Evolutionary conservation across 164 flowering plant genomes (phyloP), one percentile per base, ranked within the genome.

Genomic region (Piper betle): DNA sequence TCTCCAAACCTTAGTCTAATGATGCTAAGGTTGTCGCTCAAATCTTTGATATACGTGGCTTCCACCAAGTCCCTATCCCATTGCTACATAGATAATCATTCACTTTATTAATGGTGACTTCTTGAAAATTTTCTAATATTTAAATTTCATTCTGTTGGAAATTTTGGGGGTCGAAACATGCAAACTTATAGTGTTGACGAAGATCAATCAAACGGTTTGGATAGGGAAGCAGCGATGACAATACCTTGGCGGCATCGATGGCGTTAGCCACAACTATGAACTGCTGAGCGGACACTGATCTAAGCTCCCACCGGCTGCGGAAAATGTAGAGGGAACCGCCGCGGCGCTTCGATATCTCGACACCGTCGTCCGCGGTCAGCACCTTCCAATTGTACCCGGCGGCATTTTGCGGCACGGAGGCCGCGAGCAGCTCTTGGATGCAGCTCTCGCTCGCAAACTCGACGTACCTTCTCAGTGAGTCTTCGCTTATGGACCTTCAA

Each of bases 41-140:
- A 70, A 70, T 86, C 88, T 57, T 86, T 89, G 48, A 89, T 82
- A 78, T 82, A 80, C 72, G 69, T 85, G 41, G 83, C 94, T 73
- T 86, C 94, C 39, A 84, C 91, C 62, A 86, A 70, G 71, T 89
- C 91, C n/a, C 80, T 33, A 58, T 89, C 94, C 97, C 94, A 89
- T 82, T 87, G 94, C 94, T 89, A 76, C n/a, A 25, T 3, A 6
- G 15, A 63, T 40, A 42, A 8, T 52, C 25, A 62, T 10, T n/a
- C n/a, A n/a, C n/a, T n/a, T n/a, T n/a, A n/a, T n/a, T n/a, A n/a
- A n/a, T n/a, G n/a, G n/a, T n/a, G 53, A n/a, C n/a, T n/a, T n/a
- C n/a, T n/a, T n/a, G n/a, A n/a, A n/a, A n/a, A n/a, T 37, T 13
- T 13, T 19, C 2, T 55, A 2, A 17, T 10, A 55, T 19, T 33